Conservation (phyloP, 192 early-diverging fungal species). For the Anaeromyces robustus region DNA sequence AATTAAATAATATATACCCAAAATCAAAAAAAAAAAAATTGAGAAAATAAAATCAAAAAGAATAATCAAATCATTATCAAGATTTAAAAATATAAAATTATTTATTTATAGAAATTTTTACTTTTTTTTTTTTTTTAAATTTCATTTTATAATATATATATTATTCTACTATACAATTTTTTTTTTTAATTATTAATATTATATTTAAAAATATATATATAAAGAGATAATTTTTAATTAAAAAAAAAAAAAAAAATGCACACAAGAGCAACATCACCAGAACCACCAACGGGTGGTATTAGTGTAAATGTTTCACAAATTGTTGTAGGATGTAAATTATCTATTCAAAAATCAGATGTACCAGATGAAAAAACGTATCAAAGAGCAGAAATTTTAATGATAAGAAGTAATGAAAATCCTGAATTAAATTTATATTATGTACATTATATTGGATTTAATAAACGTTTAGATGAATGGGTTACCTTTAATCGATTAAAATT, state of each 20-base stretch:
- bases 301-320: background rate
- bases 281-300: background rate
- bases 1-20: too few species aligned
- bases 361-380: background rate
- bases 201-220: too few species aligned
- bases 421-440: constrained; percentile 59
- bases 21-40: too few species aligned
- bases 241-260: background rate
- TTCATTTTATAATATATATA: too few species aligned
- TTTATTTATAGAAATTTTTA: too few species aligned
- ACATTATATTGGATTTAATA: constrained; percentile 94
- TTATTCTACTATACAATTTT: too few species aligned
- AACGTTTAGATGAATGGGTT: constrained; percentile 97
- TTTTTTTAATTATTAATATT: too few species aligned
- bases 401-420: background rate
- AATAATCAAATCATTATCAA: too few species aligned
- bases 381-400: background rate
- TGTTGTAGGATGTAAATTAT: background rate
- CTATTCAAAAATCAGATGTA: background rate
- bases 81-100: too few species aligned
- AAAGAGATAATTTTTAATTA: too few species aligned
- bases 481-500: constrained; percentile 41
- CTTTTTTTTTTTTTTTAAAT: too few species aligned
- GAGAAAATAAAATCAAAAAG: too few species aligned
- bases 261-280: background rate